Evolutionary conservation across 139 green algal genomes (phyloP), one percentile per base, ranked within the genome.

Genomic region (Spirogloea muscicola): DNA sequence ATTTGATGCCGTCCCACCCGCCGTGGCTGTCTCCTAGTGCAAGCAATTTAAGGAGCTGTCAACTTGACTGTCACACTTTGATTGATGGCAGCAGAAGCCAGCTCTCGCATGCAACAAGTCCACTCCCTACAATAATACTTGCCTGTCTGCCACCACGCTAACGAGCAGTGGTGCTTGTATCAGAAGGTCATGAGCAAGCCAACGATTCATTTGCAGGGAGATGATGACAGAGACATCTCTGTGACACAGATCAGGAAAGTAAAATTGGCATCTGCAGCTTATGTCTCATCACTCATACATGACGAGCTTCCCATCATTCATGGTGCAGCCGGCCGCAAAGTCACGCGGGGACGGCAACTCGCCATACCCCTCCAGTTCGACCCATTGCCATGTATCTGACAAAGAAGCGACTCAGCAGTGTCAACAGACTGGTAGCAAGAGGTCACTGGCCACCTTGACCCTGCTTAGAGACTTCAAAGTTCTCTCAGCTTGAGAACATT

Each of bases 341-440:
- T 74, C 65, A 36, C 65, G 65, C 16, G 48, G 18, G 49, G n/a
- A 25, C 5, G 65, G 65, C 25, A n/a, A 21, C 5, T 38, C n/a
- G 33, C 65, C 65, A 33, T 29, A 68, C 25, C 65, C 33, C 9
- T 25, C 16, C 49, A 74, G 65, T 36, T 74, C n/a, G n/a, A 46
- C 65, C 65, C 65, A 74, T 46, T 74, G 65, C 44, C 62, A 71
- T 36, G 62, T 71, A 39, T 71, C 62, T 71, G 43, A 34, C 57
- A 65, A 52, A 25, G 60, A 31, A 68, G 38, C 25, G 38, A 68
- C 2, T 37, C 13, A 33, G 36, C 7, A 29, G 3, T 10, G 60
- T 25, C n/a, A 33, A n/a, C 4, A 21, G 25, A 5, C 37, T 68
- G 34, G 16, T 16, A 29, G 60, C 34, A 46, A 0, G 16, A 40